phyloP scores from a whole-genome alignment of 208 protist genomes.

The Balamuthia mandrillaris region DNA sequence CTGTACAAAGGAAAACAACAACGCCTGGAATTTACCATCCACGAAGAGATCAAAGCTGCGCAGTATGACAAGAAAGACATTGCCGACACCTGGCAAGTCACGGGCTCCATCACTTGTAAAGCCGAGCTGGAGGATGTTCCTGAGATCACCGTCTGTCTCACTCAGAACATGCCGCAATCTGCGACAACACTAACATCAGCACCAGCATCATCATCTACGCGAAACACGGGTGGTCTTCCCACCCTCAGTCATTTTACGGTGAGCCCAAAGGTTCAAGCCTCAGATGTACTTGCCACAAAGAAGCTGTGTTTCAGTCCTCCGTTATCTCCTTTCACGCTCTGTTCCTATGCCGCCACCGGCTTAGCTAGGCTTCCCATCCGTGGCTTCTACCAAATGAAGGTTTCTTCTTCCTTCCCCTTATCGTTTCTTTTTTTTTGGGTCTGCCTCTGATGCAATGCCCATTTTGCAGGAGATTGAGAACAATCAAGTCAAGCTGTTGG shows the following conservation, averaged over 20 bases:
- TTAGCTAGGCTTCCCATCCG: background rate
- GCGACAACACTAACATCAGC: background rate
- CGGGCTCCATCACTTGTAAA: constrained; percentile 24
- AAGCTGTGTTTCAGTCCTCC: constrained; percentile 26
- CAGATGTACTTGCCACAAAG: background rate
- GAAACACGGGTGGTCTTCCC: background rate
- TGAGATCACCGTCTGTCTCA: background rate
- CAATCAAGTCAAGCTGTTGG: background rate
- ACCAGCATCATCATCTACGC: background rate
- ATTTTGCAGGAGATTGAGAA: background rate
- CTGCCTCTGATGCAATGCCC: background rate
- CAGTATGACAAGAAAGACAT: constrained; percentile 16
- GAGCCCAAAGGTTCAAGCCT: background rate
- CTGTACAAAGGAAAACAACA: constrained; percentile 29
- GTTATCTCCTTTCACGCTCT: background rate
- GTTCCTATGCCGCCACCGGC: background rate
- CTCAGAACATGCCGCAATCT: background rate
- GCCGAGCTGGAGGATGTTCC: background rate
- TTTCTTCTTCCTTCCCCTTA: background rate
- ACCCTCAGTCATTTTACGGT: background rate
- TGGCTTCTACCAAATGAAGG: constrained; percentile 43
- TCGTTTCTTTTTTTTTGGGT: background rate
- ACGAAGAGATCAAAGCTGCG: constrained; percentile 18
- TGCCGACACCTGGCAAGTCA: constrained; percentile 4
- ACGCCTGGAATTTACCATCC: constrained; percentile 3